phyloP scores from a whole-genome alignment of 768 basidiomycete species.

The Mycena leptocephala region DNA sequence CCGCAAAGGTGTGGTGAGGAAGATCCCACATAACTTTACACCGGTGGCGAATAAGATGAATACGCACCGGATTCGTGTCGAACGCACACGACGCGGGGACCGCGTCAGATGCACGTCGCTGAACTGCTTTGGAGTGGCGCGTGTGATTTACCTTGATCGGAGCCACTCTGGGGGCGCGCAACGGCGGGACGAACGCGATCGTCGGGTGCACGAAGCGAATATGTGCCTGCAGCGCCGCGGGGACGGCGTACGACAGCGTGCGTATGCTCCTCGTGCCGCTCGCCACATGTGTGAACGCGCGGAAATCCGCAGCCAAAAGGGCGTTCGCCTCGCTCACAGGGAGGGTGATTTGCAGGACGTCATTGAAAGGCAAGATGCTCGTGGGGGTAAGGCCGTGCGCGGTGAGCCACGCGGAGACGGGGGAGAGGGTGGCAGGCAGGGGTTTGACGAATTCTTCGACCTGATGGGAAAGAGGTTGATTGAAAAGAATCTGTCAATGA shows the following conservation, averaged over 20 bases:
- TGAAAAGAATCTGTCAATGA: not conserved
- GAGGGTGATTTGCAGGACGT: constrained; percentile 42
- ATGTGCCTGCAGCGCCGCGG: constrained; percentile 59
- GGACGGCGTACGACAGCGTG: constrained; percentile 65
- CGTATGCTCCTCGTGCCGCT: constrained; percentile 57
- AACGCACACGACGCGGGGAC: not conserved
- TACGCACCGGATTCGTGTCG: constrained; percentile 8
- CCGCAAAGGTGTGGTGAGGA: not conserved
- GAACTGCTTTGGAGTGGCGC: not conserved
- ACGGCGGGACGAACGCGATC: constrained; percentile 16
- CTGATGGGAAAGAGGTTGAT: not conserved
- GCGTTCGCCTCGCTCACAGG: constrained; percentile 60
- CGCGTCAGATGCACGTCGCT: not conserved
- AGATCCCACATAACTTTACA: not conserved
- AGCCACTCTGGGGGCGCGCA: not conserved
- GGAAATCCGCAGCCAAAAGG: constrained; percentile 63
- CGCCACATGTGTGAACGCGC: constrained; percentile 52
- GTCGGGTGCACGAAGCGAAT: constrained; percentile 63
- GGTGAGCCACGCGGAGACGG: constrained; percentile 54
- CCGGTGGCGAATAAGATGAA: not conserved
- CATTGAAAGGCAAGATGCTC: constrained; percentile 56
- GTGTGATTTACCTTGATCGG: not conserved
- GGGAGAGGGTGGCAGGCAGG: not conserved
- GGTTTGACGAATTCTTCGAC: not conserved
- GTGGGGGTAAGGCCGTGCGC: constrained; percentile 58